Conservation (phyloP, 176 grass and related monocot species). For the Luzula sylvatica region DNA sequence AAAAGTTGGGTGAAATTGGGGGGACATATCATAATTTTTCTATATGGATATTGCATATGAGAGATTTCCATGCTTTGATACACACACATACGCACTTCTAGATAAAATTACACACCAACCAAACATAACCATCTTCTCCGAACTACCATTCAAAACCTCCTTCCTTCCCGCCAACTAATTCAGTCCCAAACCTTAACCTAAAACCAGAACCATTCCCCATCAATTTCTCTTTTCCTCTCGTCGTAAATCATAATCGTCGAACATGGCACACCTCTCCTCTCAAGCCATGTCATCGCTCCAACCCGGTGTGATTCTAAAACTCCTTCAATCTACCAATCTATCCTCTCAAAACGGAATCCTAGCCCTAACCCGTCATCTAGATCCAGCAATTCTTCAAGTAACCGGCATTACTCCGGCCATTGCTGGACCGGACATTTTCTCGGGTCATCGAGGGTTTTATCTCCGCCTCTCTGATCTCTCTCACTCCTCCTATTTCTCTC, state of each 20-base stretch:
- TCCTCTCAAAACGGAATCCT: conserved; percentile 12
- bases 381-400: conserved; percentile 47
- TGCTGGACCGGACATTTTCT: conserved; percentile 53
- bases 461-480: conserved; percentile 71
- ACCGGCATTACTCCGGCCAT: conserved; percentile 69
- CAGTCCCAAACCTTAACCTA: background rate
- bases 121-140: background rate
- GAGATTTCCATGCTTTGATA: too few relatives aligned
- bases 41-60: too few relatives aligned
- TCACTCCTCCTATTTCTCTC: conserved; percentile 78
- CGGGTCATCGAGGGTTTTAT: conserved; percentile 69
- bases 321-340: conserved; percentile 42
- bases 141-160: conserved; percentile 34
- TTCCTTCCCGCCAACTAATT: conserved; percentile 31
- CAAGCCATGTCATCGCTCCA: conserved; percentile 46
- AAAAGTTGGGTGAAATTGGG: too few relatives aligned
- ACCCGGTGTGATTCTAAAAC: conserved; percentile 49
- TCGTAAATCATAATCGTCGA: conserved; percentile 9
- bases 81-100: too few relatives aligned
- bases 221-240: conserved; percentile 5
- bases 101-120: conserved; percentile 6
- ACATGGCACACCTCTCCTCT: conserved; percentile 20
- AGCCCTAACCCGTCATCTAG: background rate
- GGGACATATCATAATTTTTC: too few relatives aligned
- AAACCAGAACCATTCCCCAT: conserved; percentile 3